A percentile compares a stretch with the other conserved stretches of the same genome.
Evolutionary conservation across 139 green algal species (phyloP).

Genomic region (Tetraselmis chui): DNA sequence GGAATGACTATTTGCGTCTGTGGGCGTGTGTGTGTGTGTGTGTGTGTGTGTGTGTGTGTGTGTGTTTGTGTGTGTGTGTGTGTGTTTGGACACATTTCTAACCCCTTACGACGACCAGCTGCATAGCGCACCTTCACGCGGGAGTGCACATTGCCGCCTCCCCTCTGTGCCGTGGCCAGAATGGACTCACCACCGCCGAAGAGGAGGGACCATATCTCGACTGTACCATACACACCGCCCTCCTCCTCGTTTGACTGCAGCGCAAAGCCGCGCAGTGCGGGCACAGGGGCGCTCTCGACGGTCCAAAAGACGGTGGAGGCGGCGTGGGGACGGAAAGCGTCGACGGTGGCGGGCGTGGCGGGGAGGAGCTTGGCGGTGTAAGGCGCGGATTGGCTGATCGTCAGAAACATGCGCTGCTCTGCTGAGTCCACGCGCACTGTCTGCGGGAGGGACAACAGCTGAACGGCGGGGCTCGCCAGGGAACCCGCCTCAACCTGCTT

Average conservation of each 20-base stretch:
- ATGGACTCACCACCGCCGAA: conserved; percentile 23
- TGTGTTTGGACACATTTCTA: too few relatives aligned
- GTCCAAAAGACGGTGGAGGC: conserved; percentile 24
- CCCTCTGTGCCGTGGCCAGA: conserved; percentile 33
- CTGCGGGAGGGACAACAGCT: conserved; percentile 42
- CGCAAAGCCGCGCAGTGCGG: background rate
- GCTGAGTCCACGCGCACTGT: conserved; percentile 29
- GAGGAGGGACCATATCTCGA: conserved; percentile 26
- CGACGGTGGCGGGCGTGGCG: conserved; percentile 17
- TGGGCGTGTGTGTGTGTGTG: too few relatives aligned
- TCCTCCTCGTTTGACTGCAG: conserved; percentile 1
- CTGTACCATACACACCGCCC: conserved; percentile 14
- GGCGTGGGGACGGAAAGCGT: background rate
- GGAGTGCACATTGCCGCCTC: conserved; percentile 54
- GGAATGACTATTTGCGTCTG: too few relatives aligned
- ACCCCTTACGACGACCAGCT: too few relatives aligned
- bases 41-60: too few relatives aligned
- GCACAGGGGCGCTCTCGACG: background rate
- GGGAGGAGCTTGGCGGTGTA: conserved; percentile 34
- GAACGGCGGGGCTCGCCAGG: background rate
- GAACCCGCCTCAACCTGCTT: background rate
- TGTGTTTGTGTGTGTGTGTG: too few relatives aligned
- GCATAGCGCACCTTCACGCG: conserved; percentile 53
- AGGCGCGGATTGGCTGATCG: conserved; percentile 11
- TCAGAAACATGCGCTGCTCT: conserved; percentile 44